phyloP scores from a whole-genome alignment of 192 early-diverging fungal species.

The Entophlyctis luteolus region DNA sequence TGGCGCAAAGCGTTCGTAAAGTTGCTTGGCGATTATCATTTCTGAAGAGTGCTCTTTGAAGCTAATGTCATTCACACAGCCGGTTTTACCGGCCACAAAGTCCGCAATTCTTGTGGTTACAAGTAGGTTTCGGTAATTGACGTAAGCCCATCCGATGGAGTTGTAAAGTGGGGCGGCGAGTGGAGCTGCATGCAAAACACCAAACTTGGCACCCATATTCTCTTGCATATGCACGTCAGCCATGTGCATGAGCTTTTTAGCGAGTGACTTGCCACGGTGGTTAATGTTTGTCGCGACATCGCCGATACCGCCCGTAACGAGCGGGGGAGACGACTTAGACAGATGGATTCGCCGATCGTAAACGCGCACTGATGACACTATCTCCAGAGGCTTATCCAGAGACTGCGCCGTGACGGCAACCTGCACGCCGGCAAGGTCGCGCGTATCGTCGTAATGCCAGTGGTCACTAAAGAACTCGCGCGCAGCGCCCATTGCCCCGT shows the following conservation, averaged over 20 bases:
- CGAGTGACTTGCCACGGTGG: conserved; percentile 26
- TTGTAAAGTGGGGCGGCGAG: conserved; percentile 24
- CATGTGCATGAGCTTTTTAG: conserved; percentile 20
- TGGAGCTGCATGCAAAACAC: conserved; percentile 25
- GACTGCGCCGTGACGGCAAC: background rate
- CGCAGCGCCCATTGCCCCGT: conserved; percentile 20
- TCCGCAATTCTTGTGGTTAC: background rate
- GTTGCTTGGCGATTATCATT: background rate
- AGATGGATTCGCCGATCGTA: conserved; percentile 20
- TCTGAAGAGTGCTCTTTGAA: background rate
- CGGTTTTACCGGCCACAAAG: background rate
- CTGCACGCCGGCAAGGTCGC: conserved; percentile 11
- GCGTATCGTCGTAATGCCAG: conserved; percentile 7
- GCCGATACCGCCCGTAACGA: conserved; percentile 23
- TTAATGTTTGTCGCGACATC: conserved; percentile 25
- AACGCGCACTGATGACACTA: conserved; percentile 26
- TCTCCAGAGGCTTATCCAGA: background rate
- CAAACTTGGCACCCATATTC: conserved; percentile 3
- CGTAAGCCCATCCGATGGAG: conserved; percentile 15
- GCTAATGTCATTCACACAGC: background rate
- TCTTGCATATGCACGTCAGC: conserved; percentile 18
- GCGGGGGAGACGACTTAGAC: background rate
- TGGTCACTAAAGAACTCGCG: conserved; percentile 23
- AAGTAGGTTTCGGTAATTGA: background rate
- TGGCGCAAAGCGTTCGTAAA: conserved; percentile 2